phyloP scores from a whole-genome alignment of 1,284 basidiomycete species.

The Cryptococcus floricola region DNA sequence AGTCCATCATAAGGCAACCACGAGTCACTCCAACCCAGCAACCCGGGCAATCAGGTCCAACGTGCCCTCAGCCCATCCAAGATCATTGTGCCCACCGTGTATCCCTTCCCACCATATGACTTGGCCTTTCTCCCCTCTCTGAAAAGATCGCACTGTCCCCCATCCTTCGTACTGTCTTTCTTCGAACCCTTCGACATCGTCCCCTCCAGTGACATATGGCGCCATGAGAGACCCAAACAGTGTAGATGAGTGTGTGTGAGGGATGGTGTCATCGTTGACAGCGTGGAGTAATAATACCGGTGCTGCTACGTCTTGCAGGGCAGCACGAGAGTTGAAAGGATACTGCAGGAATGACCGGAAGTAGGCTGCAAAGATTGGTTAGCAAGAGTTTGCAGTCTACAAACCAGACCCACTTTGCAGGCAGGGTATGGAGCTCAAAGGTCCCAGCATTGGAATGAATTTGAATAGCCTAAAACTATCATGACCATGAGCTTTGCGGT shows the following conservation, averaged over 20 bases:
- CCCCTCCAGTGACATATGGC: slow-evolving; percentile 2
- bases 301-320: slow-evolving; percentile 54
- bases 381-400: neutral
- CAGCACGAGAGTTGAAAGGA: slow-evolving; percentile 32
- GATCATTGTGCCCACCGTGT: slow-evolving; percentile 37
- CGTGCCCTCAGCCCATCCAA: slow-evolving; percentile 44
- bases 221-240: slow-evolving; percentile 62
- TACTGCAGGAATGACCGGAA: slow-evolving; percentile 24
- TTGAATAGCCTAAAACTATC: slow-evolving; percentile 36
- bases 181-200: neutral
- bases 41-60: slow-evolving; percentile 39
- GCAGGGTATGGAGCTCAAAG: slow-evolving; percentile 25
- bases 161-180: slow-evolving; percentile 21
- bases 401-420: slow-evolving; percentile 21
- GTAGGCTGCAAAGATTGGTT: slow-evolving; percentile 15
- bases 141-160: slow-evolving; percentile 23
- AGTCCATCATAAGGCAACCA: slow-evolving; percentile 2
- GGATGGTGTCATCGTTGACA: slow-evolving; percentile 68
- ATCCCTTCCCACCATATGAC: slow-evolving; percentile 41
- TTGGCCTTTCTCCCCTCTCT: slow-evolving; percentile 10
- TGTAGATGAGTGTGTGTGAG: slow-evolving; percentile 65
- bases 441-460: slow-evolving; percentile 36
- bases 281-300: slow-evolving; percentile 75
- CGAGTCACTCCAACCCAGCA: slow-evolving; percentile 7
- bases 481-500: neutral